Percentiles rank a stretch among this genome's conserved stretches.
These are phyloP conservation scores for Camillea tinctor DNA, from an alignment of 2,329 filamentous ascomycete species.

Conservation along the genomic window DNA sequence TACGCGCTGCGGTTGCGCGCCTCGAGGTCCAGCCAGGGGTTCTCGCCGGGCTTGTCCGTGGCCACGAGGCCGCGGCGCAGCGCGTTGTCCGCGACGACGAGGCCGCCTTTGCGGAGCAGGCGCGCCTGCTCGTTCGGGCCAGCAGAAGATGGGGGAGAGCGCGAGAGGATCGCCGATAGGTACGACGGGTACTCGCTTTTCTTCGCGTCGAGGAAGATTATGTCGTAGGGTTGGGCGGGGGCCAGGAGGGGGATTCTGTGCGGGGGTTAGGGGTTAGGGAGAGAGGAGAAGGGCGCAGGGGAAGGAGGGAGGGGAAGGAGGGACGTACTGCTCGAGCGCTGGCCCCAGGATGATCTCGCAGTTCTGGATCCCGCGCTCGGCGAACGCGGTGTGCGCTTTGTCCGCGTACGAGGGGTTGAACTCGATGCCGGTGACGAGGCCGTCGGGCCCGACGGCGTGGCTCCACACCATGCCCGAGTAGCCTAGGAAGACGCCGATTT, in stretches of 20 bases:
- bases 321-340: conserved; percentile 44
- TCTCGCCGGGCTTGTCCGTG: conserved; percentile 35
- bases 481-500: conserved; percentile 49
- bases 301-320: background rate
- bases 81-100: conserved; percentile 56
- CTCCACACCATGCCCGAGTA: conserved; percentile 50
- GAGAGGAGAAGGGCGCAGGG: background rate
- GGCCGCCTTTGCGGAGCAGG: conserved; percentile 47
- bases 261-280: conserved; percentile 7
- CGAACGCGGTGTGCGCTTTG: conserved; percentile 39
- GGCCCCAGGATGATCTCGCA: conserved; percentile 47
- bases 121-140: conserved; percentile 35
- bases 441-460: conserved; percentile 42
- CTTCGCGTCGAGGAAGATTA: conserved; percentile 55
- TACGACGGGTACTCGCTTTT: conserved; percentile 52
- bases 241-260: conserved; percentile 29
- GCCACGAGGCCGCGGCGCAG: conserved; percentile 49
- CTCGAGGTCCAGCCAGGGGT: conserved; percentile 28
- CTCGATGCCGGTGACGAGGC: conserved; percentile 47
- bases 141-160: no score
- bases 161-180: conserved; percentile 46
- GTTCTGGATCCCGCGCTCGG: conserved; percentile 41
- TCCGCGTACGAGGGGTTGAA: conserved; percentile 43
- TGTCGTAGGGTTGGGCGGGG: conserved; percentile 46
- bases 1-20: conserved; percentile 12